Evolutionary conservation across 1,284 basidiomycete species (phyloP), one percentile per base, ranked within the genome.

Genomic region (Cystobasidiaceae sp.): DNA sequence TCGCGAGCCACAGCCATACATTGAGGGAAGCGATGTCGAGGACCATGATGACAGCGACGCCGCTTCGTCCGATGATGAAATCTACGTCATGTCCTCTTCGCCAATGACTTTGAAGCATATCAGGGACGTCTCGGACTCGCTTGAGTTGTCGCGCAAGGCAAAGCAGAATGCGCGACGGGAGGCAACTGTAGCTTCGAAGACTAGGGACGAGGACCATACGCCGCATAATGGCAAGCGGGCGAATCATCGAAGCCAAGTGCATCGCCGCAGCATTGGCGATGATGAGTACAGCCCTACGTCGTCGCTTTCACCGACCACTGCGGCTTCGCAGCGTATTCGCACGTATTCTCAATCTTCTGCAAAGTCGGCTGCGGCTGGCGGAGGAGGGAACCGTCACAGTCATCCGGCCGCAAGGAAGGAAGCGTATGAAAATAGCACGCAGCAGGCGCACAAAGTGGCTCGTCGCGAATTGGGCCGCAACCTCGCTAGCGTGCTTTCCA

Each of bases 311-410:
- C 56, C 56, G 6, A 49, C 56, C 11, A 28, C 45, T 8, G 56
- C 44, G 21, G 56, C 44, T 25, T 46, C 44, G 6, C 56, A 59
- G 17, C 56, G 56, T 33, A n/a, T n/a, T 25, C 43, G 56, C 8
- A 34, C 56, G 5, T 33, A 46, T 39, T 59, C 56, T 28, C 56
- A 59, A 33, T 32, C 56, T 2, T 33, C 41, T 44, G 23, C 27
- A 1, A 25, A 27, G n/a, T 30, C 43, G n/a, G 55, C 21, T n/a
- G 43, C 27, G 9, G 30, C 54, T 2, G 48, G 56, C 23, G 21
- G 27, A n/a, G 30, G 37, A 5, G 48, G 56, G n/a, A 25, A 46
- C n/a, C n/a, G n/a, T n/a, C n/a, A n/a, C n/a, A n/a, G n/a, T n/a
- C n/a, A n/a, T n/a, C n/a, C n/a, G n/a, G n/a, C n/a, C 21, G 45